phyloP scores from a whole-genome alignment of 805 yeast species.

The Metschnikowia rubicola region DNA sequence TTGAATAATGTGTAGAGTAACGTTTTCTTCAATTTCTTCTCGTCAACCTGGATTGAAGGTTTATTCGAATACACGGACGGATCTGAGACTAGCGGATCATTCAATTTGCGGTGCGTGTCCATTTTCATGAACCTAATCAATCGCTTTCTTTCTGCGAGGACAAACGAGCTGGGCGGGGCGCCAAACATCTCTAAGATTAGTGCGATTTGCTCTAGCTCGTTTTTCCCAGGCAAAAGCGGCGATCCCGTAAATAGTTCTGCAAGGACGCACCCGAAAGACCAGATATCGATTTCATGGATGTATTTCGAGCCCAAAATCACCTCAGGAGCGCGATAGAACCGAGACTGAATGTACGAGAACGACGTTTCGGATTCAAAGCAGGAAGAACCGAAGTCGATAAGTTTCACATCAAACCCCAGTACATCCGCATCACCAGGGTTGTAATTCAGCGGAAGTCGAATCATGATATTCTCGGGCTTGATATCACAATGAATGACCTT shows the following conservation, averaged over 20 bases:
- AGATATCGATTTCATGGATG: conserved; percentile 67
- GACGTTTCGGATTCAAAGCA: conserved; percentile 43
- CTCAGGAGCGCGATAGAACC: conserved; percentile 80
- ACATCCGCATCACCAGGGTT: conserved; percentile 24
- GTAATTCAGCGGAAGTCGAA: conserved; percentile 31
- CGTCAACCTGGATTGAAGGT: conserved; percentile 21
- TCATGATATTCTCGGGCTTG: conserved; percentile 81
- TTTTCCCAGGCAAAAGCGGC: conserved; percentile 24
- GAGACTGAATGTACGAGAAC: conserved; percentile 54
- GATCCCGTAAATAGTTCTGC: conserved; percentile 18
- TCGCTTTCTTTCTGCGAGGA: conserved; percentile 38
- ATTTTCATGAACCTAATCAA: conserved; percentile 24
- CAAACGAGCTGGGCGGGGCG: conserved; percentile 39
- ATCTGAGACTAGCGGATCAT: conserved; percentile 13
- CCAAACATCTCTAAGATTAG: conserved; percentile 45
- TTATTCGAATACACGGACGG: conserved; percentile 3
- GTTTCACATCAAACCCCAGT: conserved; percentile 48
- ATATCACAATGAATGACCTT: conserved; percentile 78
- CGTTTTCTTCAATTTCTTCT: conserved; percentile 31
- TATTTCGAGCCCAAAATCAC: conserved; percentile 66
- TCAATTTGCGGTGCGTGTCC: conserved; percentile 8
- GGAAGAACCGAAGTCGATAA: conserved; percentile 81
- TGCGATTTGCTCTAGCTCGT: conserved; percentile 47
- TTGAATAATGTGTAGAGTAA: conserved; percentile 38
- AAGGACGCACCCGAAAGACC: conserved; percentile 83